These are phyloP conservation scores for Aspergillus eucalypticola DNA, from an alignment of 2,329 filamentous ascomycete genomes.

Conservation along the genomic window DNA sequence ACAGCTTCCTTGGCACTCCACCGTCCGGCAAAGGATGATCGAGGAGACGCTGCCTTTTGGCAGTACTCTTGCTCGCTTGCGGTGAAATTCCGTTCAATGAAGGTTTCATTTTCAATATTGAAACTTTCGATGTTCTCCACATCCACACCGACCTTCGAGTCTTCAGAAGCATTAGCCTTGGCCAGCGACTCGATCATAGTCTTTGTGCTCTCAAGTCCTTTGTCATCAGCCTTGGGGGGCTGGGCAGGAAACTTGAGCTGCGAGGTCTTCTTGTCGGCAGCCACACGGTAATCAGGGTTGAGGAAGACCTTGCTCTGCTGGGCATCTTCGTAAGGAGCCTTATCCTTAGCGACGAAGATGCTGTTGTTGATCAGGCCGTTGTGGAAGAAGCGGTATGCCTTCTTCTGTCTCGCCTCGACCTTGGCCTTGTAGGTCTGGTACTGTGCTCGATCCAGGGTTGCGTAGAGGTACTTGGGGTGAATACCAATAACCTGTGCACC, in stretches of 20 bases:
- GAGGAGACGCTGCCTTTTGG: conserved; percentile 72
- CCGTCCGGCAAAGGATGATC: conserved; percentile 88
- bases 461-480: conserved; percentile 93
- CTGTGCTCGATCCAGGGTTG: conserved; percentile 82
- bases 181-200: conserved; percentile 78
- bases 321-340: conserved; percentile 84
- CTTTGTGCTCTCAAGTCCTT: conserved; percentile 64
- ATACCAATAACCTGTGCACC: conserved; percentile 96
- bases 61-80: conserved; percentile 82
- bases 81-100: conserved; percentile 94
- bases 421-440: conserved; percentile 82
- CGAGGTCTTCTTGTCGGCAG: conserved; percentile 80
- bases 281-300: conserved; percentile 87
- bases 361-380: conserved; percentile 97
- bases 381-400: conserved; percentile 98
- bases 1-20: conserved; percentile 99
- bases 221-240: conserved; percentile 64
- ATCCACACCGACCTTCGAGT: conserved; percentile 87
- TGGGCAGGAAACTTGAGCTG: conserved; percentile 71
- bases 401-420: conserved; percentile 94
- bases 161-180: conserved; percentile 59
- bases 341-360: conserved; percentile 92
- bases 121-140: conserved; percentile 85
- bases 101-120: conserved; percentile 92
- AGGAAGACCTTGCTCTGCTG: conserved; percentile 87